Percentiles rank a stretch among this genome's conserved stretches.
These are phyloP conservation scores for Baorangia bicolor DNA, from an alignment of 768 basidiomycete genomes.

Conservation along the genomic window DNA sequence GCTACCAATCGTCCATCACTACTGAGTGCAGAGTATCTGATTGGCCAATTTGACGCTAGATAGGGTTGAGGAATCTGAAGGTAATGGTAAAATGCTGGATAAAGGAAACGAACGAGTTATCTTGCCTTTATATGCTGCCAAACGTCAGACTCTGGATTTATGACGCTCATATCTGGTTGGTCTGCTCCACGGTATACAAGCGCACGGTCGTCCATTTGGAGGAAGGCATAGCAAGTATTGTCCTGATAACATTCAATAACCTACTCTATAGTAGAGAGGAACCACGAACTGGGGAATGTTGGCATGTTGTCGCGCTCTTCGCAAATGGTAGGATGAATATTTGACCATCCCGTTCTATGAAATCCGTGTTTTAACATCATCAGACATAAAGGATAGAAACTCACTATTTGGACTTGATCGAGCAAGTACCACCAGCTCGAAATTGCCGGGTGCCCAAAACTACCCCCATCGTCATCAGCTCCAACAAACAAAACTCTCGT, in stretches of 20 bases:
- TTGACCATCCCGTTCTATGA: conserved; percentile 60
- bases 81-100: not conserved
- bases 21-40: conserved; percentile 88
- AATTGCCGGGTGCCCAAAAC: conserved; percentile 96
- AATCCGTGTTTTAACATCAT: conserved; percentile 1
- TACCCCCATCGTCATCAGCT: conserved; percentile 29
- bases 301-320: conserved; percentile 89
- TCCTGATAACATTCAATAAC: conserved; percentile 52
- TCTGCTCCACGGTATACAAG: conserved; percentile 94
- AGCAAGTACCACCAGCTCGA: conserved; percentile 80
- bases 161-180: conserved; percentile 97
- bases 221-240: conserved; percentile 92
- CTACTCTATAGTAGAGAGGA: not conserved
- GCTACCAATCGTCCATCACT: conserved; percentile 90
- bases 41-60: conserved; percentile 89
- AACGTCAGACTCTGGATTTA: conserved; percentile 96
- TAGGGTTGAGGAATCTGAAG: conserved; percentile 85
- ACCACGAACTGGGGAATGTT: conserved; percentile 79
- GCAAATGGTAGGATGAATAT: conserved; percentile 89
- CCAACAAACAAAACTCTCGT: not conserved
- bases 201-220: conserved; percentile 93
- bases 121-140: conserved; percentile 94
- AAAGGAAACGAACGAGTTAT: conserved; percentile 1
- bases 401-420: conserved; percentile 51
- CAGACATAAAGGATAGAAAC: conserved; percentile 11